These are phyloP conservation scores for Neurospora sp. DNA, from an alignment of 495 filamentous ascomycete species.

Conservation along the genomic window DNA sequence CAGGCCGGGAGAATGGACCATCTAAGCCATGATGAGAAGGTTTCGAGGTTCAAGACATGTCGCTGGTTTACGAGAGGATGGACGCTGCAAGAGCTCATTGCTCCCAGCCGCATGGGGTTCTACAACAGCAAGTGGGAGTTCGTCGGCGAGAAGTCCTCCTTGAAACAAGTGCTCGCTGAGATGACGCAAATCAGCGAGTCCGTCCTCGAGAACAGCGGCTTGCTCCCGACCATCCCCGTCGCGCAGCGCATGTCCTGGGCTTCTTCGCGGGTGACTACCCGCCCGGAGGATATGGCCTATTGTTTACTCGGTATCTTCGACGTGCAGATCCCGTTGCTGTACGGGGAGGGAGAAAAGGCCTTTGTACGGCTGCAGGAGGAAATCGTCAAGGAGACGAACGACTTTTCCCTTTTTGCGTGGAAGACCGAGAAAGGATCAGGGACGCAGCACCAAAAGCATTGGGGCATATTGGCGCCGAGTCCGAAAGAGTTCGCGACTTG, in stretches of 20 bases:
- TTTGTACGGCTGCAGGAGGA: constrained; percentile 15
- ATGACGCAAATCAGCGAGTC: constrained; percentile 8
- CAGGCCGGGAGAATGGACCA: background rate
- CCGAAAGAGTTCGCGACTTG: constrained; percentile 4
- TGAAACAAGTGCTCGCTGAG: background rate
- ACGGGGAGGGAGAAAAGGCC: constrained; percentile 12
- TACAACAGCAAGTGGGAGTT: constrained; percentile 20
- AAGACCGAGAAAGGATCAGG: background rate
- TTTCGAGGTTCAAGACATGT: constrained; percentile 1
- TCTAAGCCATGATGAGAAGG: background rate
- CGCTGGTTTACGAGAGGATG: constrained; percentile 29
- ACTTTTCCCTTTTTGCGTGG: constrained; percentile 11
- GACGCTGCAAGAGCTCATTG: constrained; percentile 33
- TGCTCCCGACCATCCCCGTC: constrained; percentile 3
- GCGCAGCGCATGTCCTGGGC: constrained; percentile 19
- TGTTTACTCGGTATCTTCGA: constrained; percentile 22
- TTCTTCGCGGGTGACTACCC: constrained; percentile 6
- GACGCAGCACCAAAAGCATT: constrained; percentile 4
- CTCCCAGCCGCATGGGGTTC: constrained; percentile 22
- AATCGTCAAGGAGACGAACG: constrained; percentile 10
- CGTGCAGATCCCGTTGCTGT: constrained; percentile 12
- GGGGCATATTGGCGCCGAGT: constrained; percentile 5
- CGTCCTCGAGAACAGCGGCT: constrained; percentile 1
- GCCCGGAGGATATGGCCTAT: constrained; percentile 18
- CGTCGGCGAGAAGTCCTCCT: constrained; percentile 6